Percentiles rank a stretch among this genome's conserved stretches.
Evolutionary conservation across 1,284 basidiomycete genomes (phyloP).

Genomic region (Ceraceosorus guamensis): DNA sequence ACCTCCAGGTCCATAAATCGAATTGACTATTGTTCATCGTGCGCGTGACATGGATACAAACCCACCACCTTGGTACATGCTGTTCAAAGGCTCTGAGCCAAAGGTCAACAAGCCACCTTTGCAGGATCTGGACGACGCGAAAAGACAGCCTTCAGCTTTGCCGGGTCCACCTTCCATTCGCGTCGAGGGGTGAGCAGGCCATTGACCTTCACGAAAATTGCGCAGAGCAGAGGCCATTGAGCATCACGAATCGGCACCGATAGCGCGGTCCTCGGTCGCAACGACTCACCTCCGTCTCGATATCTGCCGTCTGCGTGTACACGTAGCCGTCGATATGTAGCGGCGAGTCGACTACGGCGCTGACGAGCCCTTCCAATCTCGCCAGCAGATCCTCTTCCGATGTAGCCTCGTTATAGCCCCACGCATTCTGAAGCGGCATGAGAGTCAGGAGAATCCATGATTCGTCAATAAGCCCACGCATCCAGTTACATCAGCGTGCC

Average conservation of each 20-base stretch:
- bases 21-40: too few species aligned
- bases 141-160: constrained; percentile 21
- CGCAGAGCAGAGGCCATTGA: neutral
- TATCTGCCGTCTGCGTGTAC: constrained; percentile 26
- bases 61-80: too few species aligned
- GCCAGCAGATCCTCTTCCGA: constrained; percentile 19
- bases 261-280: neutral
- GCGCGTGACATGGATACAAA: too few species aligned
- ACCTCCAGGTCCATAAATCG: too few species aligned
- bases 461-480: neutral
- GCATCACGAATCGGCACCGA: neutral
- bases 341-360: neutral
- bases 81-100: too few species aligned
- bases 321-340: neutral
- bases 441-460: neutral
- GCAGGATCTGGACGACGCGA: constrained; percentile 7
- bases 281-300: constrained; percentile 17
- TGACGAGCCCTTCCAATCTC: constrained; percentile 19
- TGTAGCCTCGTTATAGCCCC: constrained; percentile 23
- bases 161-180: constrained; percentile 16
- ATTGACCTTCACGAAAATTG: constrained; percentile 11
- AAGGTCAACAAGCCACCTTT: too few species aligned
- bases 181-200: constrained; percentile 21
- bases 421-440: constrained; percentile 10
- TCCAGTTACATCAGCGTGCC: too few species aligned